These are phyloP conservation scores for Solanum hybrid DNA, from an alignment of 305 asterid species.

Conservation along the genomic window DNA sequence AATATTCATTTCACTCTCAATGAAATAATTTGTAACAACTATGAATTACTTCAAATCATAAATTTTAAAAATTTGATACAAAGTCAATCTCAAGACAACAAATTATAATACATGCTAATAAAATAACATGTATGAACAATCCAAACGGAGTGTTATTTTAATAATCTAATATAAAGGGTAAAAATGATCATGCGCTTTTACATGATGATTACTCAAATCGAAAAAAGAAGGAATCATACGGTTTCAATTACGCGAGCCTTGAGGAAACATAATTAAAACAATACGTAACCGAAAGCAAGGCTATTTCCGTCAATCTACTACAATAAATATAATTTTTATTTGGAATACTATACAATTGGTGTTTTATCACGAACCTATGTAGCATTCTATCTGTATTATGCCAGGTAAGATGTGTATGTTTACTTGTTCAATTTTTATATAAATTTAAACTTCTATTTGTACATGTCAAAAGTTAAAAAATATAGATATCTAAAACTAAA, in stretches of 20 bases:
- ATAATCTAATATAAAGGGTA: neutral
- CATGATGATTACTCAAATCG: neutral
- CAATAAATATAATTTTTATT: neutral
- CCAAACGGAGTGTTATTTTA: neutral
- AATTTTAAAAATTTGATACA: no score
- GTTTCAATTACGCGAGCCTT: neutral
- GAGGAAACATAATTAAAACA: neutral
- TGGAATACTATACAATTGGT: neutral
- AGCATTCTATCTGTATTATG: no score
- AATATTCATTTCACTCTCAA: no score
- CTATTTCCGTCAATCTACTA: slow-evolving; percentile 15
- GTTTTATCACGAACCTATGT: neutral
- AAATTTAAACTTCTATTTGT: no score
- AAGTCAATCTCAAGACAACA: no score
- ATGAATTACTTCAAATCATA: no score
- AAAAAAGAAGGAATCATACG: neutral
- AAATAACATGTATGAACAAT: neutral
- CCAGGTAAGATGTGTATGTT: no score
- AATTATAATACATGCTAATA: neutral
- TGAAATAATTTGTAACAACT: no score
- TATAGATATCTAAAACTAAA: no score
- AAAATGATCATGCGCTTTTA: neutral
- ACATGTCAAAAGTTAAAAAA: no score
- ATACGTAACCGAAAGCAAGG: slow-evolving; percentile 50
- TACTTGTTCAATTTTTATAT: no score